These are phyloP conservation scores for Magnolia sinica DNA, from an alignment of 164 flowering plant species.

Conservation along the genomic window DNA sequence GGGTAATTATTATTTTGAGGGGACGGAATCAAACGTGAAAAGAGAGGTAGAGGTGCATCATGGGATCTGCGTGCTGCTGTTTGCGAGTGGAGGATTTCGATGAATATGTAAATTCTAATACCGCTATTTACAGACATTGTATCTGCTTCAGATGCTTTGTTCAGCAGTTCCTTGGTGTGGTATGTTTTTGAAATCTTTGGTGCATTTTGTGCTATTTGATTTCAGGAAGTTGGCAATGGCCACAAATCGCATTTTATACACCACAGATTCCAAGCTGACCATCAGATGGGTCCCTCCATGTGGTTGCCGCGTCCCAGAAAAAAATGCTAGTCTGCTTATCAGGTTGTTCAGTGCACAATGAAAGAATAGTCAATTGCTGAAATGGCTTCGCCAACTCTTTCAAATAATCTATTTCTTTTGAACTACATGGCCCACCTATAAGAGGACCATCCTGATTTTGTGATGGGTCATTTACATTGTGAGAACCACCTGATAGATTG, in stretches of 20 bases:
- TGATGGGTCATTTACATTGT: background rate
- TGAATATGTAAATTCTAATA: slow-evolving; percentile 58
- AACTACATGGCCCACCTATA: background rate
- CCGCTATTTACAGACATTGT: slow-evolving; percentile 62
- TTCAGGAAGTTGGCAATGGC: background rate
- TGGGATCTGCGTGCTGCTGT: slow-evolving; percentile 92
- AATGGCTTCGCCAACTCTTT: background rate
- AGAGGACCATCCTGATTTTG: background rate
- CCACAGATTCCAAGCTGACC: background rate
- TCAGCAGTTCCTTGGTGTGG: slow-evolving; percentile 58
- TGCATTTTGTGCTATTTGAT: background rate
- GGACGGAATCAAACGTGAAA: background rate
- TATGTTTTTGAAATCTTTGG: slow-evolving; percentile 24
- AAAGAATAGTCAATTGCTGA: background rate
- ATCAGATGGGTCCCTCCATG: background rate
- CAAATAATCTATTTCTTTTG: background rate
- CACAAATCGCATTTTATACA: background rate
- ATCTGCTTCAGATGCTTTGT: slow-evolving; percentile 63
- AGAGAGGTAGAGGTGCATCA: slow-evolving; percentile 19
- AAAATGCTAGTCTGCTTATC: background rate
- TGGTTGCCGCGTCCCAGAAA: background rate
- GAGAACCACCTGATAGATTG: background rate
- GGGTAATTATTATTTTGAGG: background rate
- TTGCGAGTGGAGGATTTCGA: slow-evolving; percentile 56
- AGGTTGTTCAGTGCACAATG: background rate